phyloP scores from a whole-genome alignment of 768 basidiomycete species.

The Amanita brunnescens region DNA sequence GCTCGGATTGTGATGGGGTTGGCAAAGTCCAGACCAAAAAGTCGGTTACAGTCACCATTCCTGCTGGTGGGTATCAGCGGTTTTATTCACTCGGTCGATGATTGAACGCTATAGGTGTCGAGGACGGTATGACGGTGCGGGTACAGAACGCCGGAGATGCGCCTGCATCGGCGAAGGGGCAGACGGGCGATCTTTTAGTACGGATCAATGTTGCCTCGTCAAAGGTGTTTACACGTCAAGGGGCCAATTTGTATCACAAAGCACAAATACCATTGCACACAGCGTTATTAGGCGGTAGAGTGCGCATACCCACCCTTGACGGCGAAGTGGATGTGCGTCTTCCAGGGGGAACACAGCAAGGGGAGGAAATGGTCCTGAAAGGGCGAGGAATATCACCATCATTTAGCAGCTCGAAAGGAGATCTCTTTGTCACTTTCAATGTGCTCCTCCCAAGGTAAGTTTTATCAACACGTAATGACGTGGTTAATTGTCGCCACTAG shows the following conservation, averaged over 20 bases:
- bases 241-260: slow-evolving; percentile 83
- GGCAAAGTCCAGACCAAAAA: slow-evolving; percentile 82
- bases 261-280: slow-evolving; percentile 85
- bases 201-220: slow-evolving; percentile 79
- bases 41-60: slow-evolving; percentile 72
- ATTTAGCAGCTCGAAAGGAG: slow-evolving; percentile 56
- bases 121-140: slow-evolving; percentile 90
- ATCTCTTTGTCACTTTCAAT: slow-evolving; percentile 83
- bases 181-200: slow-evolving; percentile 78
- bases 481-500: slow-evolving; percentile 30
- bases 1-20: slow-evolving; percentile 73
- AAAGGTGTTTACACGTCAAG: slow-evolving; percentile 83
- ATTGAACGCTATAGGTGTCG: slow-evolving; percentile 51
- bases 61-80: slow-evolving; percentile 55
- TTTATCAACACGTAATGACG: slow-evolving; percentile 2
- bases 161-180: slow-evolving; percentile 70
- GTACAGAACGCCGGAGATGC: slow-evolving; percentile 79
- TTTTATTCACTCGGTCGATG: neutral
- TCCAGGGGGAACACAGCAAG: slow-evolving; percentile 89
- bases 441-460: slow-evolving; percentile 85
- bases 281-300: slow-evolving; percentile 88
- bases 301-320: slow-evolving; percentile 89
- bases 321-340: slow-evolving; percentile 93
- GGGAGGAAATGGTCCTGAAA: slow-evolving; percentile 93
- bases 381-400: slow-evolving; percentile 71